Conservation (phyloP, 169 alveolate genomes). For the Perkinsus olseni region DNA sequence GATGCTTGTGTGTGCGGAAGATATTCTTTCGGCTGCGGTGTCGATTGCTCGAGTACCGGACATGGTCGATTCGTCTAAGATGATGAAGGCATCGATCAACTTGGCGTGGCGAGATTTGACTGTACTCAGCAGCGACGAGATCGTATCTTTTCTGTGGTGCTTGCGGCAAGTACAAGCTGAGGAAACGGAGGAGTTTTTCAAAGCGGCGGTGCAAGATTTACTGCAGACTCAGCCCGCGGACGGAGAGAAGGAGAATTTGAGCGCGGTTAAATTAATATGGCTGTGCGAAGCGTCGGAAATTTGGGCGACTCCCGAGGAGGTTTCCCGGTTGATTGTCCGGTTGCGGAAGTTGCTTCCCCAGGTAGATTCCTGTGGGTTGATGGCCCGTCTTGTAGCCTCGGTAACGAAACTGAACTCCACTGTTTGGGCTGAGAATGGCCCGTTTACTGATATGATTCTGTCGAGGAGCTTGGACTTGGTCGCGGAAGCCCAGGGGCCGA, state of each 20-base stretch:
- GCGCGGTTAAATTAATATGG: background rate
- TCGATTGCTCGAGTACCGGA: background rate
- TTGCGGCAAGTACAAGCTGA: background rate
- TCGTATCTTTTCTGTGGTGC: background rate
- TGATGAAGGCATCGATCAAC: background rate
- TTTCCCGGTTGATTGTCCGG: background rate
- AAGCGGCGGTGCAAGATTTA: background rate
- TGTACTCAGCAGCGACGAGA: background rate
- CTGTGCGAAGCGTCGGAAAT: background rate
- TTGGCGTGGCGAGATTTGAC: background rate
- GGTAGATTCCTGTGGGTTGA: background rate
- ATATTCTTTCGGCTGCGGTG: constrained; percentile 3
- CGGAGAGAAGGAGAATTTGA: background rate
- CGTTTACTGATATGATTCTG: background rate
- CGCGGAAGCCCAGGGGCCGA: background rate
- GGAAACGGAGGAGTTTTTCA: background rate
- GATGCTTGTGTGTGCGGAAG: background rate
- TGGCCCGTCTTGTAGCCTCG: background rate
- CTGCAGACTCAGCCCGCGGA: background rate
- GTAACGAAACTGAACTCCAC: background rate
- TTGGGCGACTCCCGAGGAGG: background rate
- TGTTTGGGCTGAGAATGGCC: background rate
- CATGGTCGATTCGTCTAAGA: background rate
- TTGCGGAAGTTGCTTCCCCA: background rate
- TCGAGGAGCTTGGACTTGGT: background rate